Base-by-base conservation (phyloP, 345 rosid species). In the Gynandropsis gynandra region DNA sequence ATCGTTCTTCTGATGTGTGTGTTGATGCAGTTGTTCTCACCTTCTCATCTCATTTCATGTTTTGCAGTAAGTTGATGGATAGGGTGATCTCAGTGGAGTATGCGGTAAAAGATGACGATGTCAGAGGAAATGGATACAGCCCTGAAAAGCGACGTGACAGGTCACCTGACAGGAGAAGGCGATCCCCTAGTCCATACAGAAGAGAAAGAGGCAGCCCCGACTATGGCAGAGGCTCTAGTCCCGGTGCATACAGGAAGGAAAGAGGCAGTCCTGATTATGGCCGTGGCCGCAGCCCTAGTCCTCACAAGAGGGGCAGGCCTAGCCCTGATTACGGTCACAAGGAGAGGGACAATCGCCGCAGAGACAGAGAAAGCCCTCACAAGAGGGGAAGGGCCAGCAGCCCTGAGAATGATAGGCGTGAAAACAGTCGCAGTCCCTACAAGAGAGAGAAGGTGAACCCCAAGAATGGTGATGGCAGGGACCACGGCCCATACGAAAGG, bases 151-250 rank as follows among this genome's bases (percentile, higher is more conserved):
- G 45, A 13, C 87, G 80, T 56, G 85, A 74, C 41, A 80, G 95
- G 68, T 87, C 92, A 15, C 89, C 82, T 18, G 95, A 79, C 2
- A 72, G 85, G 72, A 74, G 83, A 66, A 80, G 82, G 73, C 72
- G 81, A 39, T 87, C 96, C 8, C 83, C 87, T 16, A 84, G 89
- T 71, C 96, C 96, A 3, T 82, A 78, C 53, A 75, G 76, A 17
- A 87, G 85, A 59, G 92, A 83, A 48, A 75, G 95, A 58, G 97
- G 84, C 2, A 92, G 93, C 69, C 98, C 96, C 47, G 96, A 92
- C 61, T 84, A 92, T 69, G 96, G 96, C 9, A 87, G 75, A 57
- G 93, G 93, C 40, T 67, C 76, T 48, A 82, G 83, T 66, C 92
- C 76, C 9, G 72, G 73, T 55, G 78, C 76, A 24, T 60, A 75